A percentile compares a stretch with the other conserved stretches of the same genome.
Conservation (phyloP, 441 rosid genomes). For the Erysimum cheiri region DNA sequence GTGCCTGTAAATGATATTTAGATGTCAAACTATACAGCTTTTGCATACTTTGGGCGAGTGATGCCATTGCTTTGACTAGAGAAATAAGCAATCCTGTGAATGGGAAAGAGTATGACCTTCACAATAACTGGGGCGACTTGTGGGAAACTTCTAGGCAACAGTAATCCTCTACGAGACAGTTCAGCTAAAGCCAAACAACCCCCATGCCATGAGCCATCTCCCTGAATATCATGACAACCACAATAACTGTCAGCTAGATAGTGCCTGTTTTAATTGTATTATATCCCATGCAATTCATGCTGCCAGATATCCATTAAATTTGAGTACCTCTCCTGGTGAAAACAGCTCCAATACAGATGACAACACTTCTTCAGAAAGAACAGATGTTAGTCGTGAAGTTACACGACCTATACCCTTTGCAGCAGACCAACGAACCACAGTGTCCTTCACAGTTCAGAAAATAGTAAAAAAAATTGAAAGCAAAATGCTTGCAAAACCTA, state of each 20-base stretch:
- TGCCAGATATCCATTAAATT: neutral
- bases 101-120: slow-evolving; percentile 58
- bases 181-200: slow-evolving; percentile 97
- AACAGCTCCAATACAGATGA: slow-evolving; percentile 85
- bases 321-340: slow-evolving; percentile 83
- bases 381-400: slow-evolving; percentile 78
- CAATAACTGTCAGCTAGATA: slow-evolving; percentile 5
- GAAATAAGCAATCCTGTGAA: slow-evolving; percentile 11
- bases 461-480: slow-evolving; percentile 15
- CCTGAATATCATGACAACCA: slow-evolving; percentile 54
- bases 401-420: slow-evolving; percentile 96
- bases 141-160: slow-evolving; percentile 84
- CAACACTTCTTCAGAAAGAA: slow-evolving; percentile 84
- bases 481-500: slow-evolving; percentile 23
- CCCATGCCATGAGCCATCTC: slow-evolving; percentile 99
- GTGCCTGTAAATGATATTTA: slow-evolving; percentile 63
- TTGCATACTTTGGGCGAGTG: slow-evolving; percentile 11
- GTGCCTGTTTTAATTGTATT: neutral
- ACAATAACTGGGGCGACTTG: slow-evolving; percentile 82
- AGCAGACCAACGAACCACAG: slow-evolving; percentile 98
- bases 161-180: slow-evolving; percentile 91
- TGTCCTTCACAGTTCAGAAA: slow-evolving; percentile 62
- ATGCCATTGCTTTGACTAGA: slow-evolving; percentile 13
- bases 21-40: slow-evolving; percentile 28
- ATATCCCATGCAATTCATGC: neutral